phyloP scores from a whole-genome alignment of 2,329 filamentous ascomycete species.

The Thelonectria discophora region DNA sequence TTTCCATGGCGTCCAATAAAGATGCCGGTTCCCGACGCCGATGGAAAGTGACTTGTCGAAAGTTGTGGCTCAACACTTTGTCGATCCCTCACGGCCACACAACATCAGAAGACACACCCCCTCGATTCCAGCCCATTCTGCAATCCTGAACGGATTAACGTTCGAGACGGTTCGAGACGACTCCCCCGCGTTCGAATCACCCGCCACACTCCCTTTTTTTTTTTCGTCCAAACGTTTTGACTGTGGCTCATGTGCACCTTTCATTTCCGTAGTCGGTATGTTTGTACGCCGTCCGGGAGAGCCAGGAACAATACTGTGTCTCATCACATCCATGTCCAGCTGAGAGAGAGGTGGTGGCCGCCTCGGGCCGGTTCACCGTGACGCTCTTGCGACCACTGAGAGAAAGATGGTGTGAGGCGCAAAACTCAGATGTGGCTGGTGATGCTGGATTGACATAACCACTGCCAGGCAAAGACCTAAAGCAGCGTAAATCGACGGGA shows the following conservation, averaged over 20 bases:
- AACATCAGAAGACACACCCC: slow-evolving; percentile 25
- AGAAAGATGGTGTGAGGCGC: slow-evolving; percentile 27
- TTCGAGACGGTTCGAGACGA: slow-evolving; percentile 2
- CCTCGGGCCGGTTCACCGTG: background rate
- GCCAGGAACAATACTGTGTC: no score
- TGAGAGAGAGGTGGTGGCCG: slow-evolving; percentile 26
- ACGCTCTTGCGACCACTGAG: no score
- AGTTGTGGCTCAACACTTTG: slow-evolving; percentile 38
- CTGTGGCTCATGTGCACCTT: slow-evolving; percentile 34
- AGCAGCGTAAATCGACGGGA: background rate
- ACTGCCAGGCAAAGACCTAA: no score
- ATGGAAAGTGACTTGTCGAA: slow-evolving; percentile 41
- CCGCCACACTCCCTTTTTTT: background rate
- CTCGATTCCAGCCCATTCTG: slow-evolving; percentile 20
- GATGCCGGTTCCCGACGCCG: slow-evolving; percentile 23
- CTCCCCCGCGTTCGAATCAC: background rate
- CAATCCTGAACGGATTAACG: background rate
- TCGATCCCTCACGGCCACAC: slow-evolving; percentile 32
- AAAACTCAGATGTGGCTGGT: slow-evolving; percentile 40
- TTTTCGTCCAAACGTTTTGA: background rate
- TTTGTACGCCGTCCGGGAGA: background rate
- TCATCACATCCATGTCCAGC: slow-evolving; percentile 35
- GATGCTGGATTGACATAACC: slow-evolving; percentile 26
- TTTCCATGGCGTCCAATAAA: slow-evolving; percentile 25
- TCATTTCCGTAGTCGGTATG: background rate